These are phyloP conservation scores for Tuctoria greenei DNA, from an alignment of 176 grass and related monocot genomes.

Conservation along the genomic window DNA sequence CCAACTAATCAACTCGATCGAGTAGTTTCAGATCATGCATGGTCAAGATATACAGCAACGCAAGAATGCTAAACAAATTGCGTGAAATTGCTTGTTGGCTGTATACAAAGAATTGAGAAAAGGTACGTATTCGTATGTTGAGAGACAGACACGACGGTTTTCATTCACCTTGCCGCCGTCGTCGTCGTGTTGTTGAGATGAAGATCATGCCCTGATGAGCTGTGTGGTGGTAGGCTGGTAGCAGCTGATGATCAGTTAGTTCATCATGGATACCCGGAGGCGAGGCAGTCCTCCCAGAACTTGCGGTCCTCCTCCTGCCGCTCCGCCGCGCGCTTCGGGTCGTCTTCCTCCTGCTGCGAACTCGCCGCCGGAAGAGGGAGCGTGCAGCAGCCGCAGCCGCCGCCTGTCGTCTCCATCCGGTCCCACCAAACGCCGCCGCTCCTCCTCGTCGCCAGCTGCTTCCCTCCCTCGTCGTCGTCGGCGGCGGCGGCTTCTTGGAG, in stretches of 20 bases:
- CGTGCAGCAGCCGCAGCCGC: background rate
- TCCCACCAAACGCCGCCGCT: slow-evolving; percentile 39
- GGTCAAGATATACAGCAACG: background rate
- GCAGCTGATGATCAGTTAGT: too few relatives aligned
- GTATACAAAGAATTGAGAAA: slow-evolving; percentile 17
- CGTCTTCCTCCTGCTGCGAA: slow-evolving; percentile 18
- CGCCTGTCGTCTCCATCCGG: background rate
- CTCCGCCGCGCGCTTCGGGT: slow-evolving; percentile 25
- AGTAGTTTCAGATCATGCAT: background rate
- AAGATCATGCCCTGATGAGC: background rate
- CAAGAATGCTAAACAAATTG: background rate
- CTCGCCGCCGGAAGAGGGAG: background rate
- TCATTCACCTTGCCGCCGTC: slow-evolving; percentile 18
- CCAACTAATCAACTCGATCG: slow-evolving; percentile 4
- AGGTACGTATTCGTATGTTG: background rate
- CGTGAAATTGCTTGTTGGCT: background rate
- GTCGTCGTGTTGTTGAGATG: background rate
- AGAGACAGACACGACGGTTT: background rate
- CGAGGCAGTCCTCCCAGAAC: slow-evolving; percentile 85
- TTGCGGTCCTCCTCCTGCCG: slow-evolving; percentile 58
- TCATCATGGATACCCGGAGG: slow-evolving; percentile 59
- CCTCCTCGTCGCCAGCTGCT: background rate
- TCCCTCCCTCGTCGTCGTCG: background rate
- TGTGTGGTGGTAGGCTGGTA: background rate
- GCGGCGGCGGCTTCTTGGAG: background rate